phyloP scores from a whole-genome alignment of 1,139 yeast species.

The Entelexis sorbosivorans region DNA sequence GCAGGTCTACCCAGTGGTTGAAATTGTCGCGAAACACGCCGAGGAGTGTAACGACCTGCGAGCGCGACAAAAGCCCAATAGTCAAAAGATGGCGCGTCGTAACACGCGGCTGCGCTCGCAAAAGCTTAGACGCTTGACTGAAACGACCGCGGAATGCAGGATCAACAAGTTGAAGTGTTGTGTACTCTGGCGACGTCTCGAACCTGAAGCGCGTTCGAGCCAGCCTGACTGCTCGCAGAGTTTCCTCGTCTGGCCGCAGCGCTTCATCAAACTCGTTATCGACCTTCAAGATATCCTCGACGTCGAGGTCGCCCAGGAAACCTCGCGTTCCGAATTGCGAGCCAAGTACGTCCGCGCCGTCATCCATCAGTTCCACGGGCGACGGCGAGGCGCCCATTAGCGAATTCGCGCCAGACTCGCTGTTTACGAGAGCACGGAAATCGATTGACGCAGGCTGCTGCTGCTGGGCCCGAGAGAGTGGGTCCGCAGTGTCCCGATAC shows the following conservation, averaged over 20 bases:
- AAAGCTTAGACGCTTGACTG: constrained; percentile 10
- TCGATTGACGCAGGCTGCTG: background rate
- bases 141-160: constrained; percentile 1
- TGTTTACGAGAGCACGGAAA: background rate
- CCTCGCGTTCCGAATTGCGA: background rate
- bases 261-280: background rate
- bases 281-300: background rate
- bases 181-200: constrained; percentile 4
- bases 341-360: too few species aligned
- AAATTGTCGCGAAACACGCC: constrained; percentile 54
- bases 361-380: too few species aligned
- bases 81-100: constrained; percentile 36
- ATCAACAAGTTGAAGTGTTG: constrained; percentile 5
- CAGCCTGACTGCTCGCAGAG: background rate
- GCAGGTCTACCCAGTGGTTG: constrained; percentile 72
- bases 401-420: too few species aligned
- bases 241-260: background rate
- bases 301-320: background rate
- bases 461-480: background rate
- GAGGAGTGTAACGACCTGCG: constrained; percentile 43
- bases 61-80: constrained; percentile 41
- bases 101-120: constrained; percentile 3
- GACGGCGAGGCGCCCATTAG: too few species aligned
- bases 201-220: background rate
- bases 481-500: background rate